Evolutionary conservation across 768 basidiomycete genomes (phyloP), one percentile per base, ranked within the genome.

Genomic region (Boletus rex-veris): DNA sequence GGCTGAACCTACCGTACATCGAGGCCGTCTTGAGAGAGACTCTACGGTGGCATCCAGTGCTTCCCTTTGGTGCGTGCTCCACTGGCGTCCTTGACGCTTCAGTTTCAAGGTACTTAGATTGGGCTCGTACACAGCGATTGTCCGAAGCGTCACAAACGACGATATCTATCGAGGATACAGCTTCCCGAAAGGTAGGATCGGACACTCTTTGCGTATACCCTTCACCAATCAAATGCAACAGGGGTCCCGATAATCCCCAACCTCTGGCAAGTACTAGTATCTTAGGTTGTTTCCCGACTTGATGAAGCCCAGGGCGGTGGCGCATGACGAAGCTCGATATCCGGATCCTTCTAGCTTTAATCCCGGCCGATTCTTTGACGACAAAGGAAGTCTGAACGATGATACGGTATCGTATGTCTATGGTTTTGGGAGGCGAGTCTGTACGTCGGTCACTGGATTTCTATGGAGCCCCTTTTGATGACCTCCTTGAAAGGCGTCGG

Each of bases 131-230:
- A 41, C 10, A 55, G 54, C 54, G 18, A 15, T 55, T 10, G 45
- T 43, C 35, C 54, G 54, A 37, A 55, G 54, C 7, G 51, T 47
- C 38, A 12, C 26, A 18, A 44, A 53, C 6, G 54, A 55, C 30
- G 50, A 55, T 15, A 24, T 55, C 21, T 55, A 55, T 36, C 50
- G 44, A 31, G 54, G 54, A 18, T 55, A 55, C 40, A 55, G 37
- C 19, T 46, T 55, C 45, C 50, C 54, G 7, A 55, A 52, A 42
- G 54, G 54, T 52, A 42, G 31, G 38, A n/a, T 30, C 2, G 4
- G 18, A 16, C 3, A 12, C 19, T 24, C 15, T 15, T 7, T 14
- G 12, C 18, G 10, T 10, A 7, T 16, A 30, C 31, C 19, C 3
- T 28, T 28, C 7, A 28, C 7, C 28, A 28, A 31, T 19, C 21